phyloP scores from a whole-genome alignment of 2,329 filamentous ascomycete species.

The Sphaceloma murrayae region DNA sequence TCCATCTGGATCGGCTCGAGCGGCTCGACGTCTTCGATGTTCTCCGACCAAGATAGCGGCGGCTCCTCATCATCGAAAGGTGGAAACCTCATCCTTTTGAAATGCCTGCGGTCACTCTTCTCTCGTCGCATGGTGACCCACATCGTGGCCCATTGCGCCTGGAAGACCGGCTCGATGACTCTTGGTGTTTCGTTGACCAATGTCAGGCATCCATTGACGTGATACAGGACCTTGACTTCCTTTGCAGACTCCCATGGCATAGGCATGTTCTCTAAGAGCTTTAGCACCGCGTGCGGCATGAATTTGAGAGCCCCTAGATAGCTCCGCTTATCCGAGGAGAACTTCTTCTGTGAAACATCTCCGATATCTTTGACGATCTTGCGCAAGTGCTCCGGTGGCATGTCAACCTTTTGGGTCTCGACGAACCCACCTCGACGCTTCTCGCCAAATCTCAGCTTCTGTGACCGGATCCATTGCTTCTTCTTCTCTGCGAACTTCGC shows the following conservation, averaged over 20 bases:
- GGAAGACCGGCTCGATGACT: slow-evolving; percentile 95
- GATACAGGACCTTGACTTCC: slow-evolving; percentile 96
- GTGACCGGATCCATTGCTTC: slow-evolving; percentile 91
- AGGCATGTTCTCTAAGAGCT: slow-evolving; percentile 97
- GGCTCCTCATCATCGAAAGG: slow-evolving; percentile 98
- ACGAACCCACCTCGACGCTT: slow-evolving; percentile 95
- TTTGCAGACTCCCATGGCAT: slow-evolving; percentile 98
- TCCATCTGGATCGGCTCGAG: slow-evolving; percentile 98
- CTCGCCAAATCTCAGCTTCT: slow-evolving; percentile 89
- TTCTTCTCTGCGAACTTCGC: slow-evolving; percentile 98
- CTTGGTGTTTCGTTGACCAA: slow-evolving; percentile 93
- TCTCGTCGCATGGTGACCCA: slow-evolving; percentile 98
- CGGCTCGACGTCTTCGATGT: slow-evolving; percentile 96
- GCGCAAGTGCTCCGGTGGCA: slow-evolving; percentile 94
- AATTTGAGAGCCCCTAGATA: slow-evolving; percentile 97
- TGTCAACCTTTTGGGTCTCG: slow-evolving; percentile 95
- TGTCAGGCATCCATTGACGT: slow-evolving; percentile 94
- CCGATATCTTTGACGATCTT: slow-evolving; percentile 99
- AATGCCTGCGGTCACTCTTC: slow-evolving; percentile 89
- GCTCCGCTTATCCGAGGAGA: slow-evolving; percentile 95
- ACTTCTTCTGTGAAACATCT: slow-evolving; percentile 98
- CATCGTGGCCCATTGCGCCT: slow-evolving; percentile 99
- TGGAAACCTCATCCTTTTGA: slow-evolving; percentile 98
- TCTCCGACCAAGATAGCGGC: slow-evolving; percentile 94
- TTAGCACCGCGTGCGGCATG: slow-evolving; percentile 97